phyloP scores from a whole-genome alignment of 2,329 filamentous ascomycete species.

The Leptographium procerum region DNA sequence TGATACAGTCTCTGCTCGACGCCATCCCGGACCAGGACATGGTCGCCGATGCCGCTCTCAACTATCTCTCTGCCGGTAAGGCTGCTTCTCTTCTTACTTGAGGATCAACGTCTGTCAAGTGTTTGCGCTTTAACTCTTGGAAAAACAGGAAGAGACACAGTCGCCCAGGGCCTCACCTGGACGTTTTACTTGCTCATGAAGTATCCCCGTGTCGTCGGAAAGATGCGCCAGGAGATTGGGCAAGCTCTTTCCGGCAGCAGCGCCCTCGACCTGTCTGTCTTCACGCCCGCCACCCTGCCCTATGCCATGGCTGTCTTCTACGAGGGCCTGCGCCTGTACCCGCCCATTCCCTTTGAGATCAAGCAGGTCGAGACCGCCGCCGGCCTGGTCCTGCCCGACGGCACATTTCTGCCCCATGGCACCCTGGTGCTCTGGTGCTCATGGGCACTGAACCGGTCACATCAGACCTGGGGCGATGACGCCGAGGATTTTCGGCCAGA shows the following conservation, averaged over 20 bases:
- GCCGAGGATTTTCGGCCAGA: slow-evolving; percentile 44
- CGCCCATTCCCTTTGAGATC: slow-evolving; percentile 55
- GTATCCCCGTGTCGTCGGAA: slow-evolving; percentile 28
- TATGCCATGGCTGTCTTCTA: slow-evolving; percentile 52
- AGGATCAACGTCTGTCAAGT: not conserved
- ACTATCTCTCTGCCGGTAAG: slow-evolving; percentile 49
- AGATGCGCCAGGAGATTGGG: slow-evolving; percentile 31
- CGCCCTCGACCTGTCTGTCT: slow-evolving; percentile 20
- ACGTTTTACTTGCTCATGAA: slow-evolving; percentile 48
- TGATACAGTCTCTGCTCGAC: slow-evolving; percentile 50
- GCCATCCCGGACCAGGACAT: slow-evolving; percentile 41
- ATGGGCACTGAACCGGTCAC: slow-evolving; percentile 52
- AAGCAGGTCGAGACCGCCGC: slow-evolving; percentile 43
- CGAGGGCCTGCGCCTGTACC: slow-evolving; percentile 49
- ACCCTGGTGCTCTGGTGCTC: slow-evolving; percentile 51
- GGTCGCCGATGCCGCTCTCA: slow-evolving; percentile 53
- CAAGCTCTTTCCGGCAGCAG: slow-evolving; percentile 13
- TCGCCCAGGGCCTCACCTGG: slow-evolving; percentile 55
- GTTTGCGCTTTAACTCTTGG: not conserved
- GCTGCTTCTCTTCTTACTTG: no score
- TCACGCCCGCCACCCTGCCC: slow-evolving; percentile 34
- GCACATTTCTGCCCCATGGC: slow-evolving; percentile 41
- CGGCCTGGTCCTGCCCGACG: slow-evolving; percentile 40
- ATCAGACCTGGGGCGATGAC: slow-evolving; percentile 43
- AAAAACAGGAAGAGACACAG: slow-evolving; percentile 46